Evolutionary conservation across 1,139 yeast species (phyloP).

Genomic region (Pichia inconspicua): DNA sequence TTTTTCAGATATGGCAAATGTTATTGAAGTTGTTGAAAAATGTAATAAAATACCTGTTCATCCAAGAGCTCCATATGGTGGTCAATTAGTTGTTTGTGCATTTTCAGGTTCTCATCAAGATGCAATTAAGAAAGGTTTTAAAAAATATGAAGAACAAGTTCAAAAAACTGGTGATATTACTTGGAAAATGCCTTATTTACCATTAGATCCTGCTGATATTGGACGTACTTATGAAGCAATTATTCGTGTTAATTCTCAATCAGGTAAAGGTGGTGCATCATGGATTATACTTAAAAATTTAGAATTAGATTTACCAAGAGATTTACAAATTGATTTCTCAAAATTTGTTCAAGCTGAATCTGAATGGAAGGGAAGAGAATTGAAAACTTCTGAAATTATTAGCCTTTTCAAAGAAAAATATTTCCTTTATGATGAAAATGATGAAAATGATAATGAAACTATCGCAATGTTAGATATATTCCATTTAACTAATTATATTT

Average conservation of each 20-base stretch:
- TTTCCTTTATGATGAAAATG: conserved; percentile 41
- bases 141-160: conserved; percentile 39
- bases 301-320: conserved; percentile 89
- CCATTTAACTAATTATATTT: conserved; percentile 44
- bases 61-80: conserved; percentile 94
- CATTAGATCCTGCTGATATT: conserved; percentile 92
- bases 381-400: conserved; percentile 69
- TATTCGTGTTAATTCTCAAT: conserved; percentile 94
- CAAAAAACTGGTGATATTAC: conserved; percentile 34
- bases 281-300: conserved; percentile 87
- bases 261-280: conserved; percentile 98
- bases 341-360: conserved; percentile 75
- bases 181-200: conserved; percentile 92
- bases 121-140: conserved; percentile 94
- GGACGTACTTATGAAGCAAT: conserved; percentile 97
- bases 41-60: conserved; percentile 93
- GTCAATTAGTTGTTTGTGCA: conserved; percentile 93
- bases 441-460: conserved; percentile 22
- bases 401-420: conserved; percentile 66
- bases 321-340: conserved; percentile 84
- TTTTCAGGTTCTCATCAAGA: conserved; percentile 97
- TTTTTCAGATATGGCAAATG: conserved; percentile 72
- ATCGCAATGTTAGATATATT: conserved; percentile 24
- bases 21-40: conserved; percentile 82
- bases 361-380: conserved; percentile 78